Evolutionary conservation across 2,329 filamentous ascomycete species (phyloP).

Genomic region (Colletotrichum cuscutae): DNA sequence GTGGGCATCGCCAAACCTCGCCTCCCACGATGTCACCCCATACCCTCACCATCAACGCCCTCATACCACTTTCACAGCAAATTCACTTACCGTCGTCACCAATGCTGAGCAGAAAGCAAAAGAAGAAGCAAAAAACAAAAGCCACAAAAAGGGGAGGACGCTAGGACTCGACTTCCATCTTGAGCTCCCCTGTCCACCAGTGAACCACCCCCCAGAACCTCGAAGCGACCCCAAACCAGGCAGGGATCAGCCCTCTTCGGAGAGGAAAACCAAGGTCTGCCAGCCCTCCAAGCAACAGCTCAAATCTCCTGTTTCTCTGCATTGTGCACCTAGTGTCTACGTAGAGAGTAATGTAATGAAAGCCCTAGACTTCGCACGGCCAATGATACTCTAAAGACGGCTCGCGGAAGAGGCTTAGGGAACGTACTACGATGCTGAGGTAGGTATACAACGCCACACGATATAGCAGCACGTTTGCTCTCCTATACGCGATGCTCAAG

Average conservation of each 20-base stretch:
- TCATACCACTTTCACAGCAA: not conserved
- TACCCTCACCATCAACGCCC: not conserved
- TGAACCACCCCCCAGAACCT: not conserved
- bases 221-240: slow-evolving; percentile 10
- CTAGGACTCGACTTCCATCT: slow-evolving; percentile 31
- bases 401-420: not conserved
- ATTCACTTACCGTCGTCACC: not conserved
- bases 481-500: not conserved
- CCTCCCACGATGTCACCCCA: slow-evolving; percentile 17
- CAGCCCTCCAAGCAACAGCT: not conserved
- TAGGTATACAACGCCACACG: slow-evolving; percentile 10
- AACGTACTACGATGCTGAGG: too few relatives aligned
- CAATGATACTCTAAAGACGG: not conserved
- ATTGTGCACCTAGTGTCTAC: too few relatives aligned
- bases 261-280: slow-evolving; percentile 18
- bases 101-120: not conserved
- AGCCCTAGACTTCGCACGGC: not conserved
- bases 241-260: slow-evolving; percentile 5
- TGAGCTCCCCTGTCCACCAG: slow-evolving; percentile 8
- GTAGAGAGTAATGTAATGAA: not conserved
- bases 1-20: not conserved
- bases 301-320: not conserved
- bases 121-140: not conserved
- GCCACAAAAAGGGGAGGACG: not conserved
- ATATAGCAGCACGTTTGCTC: not conserved